phyloP scores from a whole-genome alignment of 495 filamentous ascomycete species.

The Aspergillus heteromorphus region DNA sequence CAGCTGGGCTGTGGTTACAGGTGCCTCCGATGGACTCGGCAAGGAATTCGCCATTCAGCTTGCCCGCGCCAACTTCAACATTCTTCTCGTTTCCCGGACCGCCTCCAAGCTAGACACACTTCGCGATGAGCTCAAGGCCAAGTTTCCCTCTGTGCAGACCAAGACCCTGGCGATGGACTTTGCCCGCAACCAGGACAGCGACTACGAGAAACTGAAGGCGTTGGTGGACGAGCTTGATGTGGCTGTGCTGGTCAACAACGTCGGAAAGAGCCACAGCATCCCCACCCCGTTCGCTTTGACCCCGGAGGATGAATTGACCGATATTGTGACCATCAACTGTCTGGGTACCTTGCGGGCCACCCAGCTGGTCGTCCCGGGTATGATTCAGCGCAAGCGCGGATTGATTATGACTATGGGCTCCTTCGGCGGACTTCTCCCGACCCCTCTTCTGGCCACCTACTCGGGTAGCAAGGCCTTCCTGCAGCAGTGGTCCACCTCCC shows the following conservation, averaged over 20 bases:
- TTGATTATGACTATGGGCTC: slow-evolving; percentile 97
- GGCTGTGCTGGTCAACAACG: slow-evolving; percentile 92
- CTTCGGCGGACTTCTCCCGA: slow-evolving; percentile 85
- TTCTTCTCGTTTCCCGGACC: slow-evolving; percentile 90
- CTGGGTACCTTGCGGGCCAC: slow-evolving; percentile 82
- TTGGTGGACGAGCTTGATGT: slow-evolving; percentile 71
- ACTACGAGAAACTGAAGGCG: slow-evolving; percentile 67
- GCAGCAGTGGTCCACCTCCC: slow-evolving; percentile 87
- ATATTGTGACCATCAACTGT: slow-evolving; percentile 95
- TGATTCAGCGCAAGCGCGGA: slow-evolving; percentile 75
- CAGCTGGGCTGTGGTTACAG: slow-evolving; percentile 91
- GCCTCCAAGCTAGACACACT: slow-evolving; percentile 79
- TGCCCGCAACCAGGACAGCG: slow-evolving; percentile 63
- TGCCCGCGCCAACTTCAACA: slow-evolving; percentile 85
- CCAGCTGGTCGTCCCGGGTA: slow-evolving; percentile 74
- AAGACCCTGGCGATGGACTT: slow-evolving; percentile 90
- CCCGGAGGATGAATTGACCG: slow-evolving; percentile 65
- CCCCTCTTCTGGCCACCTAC: slow-evolving; percentile 92
- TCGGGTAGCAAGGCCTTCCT: slow-evolving; percentile 97
- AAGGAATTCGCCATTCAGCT: slow-evolving; percentile 94
- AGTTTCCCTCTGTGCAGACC: slow-evolving; percentile 57
- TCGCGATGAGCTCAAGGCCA: slow-evolving; percentile 65
- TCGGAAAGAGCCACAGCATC: slow-evolving; percentile 87
- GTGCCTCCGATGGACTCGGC: slow-evolving; percentile 93
- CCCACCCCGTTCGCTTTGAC: slow-evolving; percentile 86